Evolutionary conservation across 2,329 filamentous ascomycete genomes (phyloP), one percentile per base, ranked within the genome.

Genomic region (Xylaria sp.): DNA sequence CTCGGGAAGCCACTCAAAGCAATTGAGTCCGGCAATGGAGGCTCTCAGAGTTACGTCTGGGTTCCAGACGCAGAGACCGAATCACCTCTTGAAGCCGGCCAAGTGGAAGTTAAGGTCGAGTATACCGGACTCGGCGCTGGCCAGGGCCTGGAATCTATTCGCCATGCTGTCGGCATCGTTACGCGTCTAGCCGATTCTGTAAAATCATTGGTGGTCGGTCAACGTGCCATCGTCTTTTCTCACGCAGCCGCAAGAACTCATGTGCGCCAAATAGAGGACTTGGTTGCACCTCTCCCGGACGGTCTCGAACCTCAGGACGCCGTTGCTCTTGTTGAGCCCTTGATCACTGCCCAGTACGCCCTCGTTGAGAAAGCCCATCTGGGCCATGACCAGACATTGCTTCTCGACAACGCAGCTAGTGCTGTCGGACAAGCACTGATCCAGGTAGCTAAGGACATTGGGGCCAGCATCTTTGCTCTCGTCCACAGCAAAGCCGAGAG

Each of bases 31-130:
- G 25, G 23, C 1, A 50, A 30, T 25, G 23, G 46, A 13, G 46
- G 20, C 23, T 28, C 30, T 8, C 23, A 50, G 12, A 13, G 46
- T 18, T 18, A 50, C 46, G 23, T 50, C 25, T 50, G 46, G 46
- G 23, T 50, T 20, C 46, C 46, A 25, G 46, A 50, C 25, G 46
- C 15, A 30, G 23, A 30, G 46, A 25, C 25, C 13, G 46, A 30
- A 28, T n/a, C 25, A 18, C 23, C 46, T 30, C 46, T 50, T n/a
- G 46, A 50, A 50, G 46, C 46, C 13, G 46, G 46, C 12, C 23
- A 50, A 28, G 46, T 50, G 23, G 46, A 50, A 50, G 23, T 50
- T 13, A 50, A 50, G 23, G 46, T 50, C 23, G 46, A 50, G 46
- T 50, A 50, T 50, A 30, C 23, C 2, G 46, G 46, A 28, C 12